Evolutionary conservation across 2,329 filamentous ascomycete genomes (phyloP), one percentile per base, ranked within the genome.

Genomic region (Exophiala spinifera): DNA sequence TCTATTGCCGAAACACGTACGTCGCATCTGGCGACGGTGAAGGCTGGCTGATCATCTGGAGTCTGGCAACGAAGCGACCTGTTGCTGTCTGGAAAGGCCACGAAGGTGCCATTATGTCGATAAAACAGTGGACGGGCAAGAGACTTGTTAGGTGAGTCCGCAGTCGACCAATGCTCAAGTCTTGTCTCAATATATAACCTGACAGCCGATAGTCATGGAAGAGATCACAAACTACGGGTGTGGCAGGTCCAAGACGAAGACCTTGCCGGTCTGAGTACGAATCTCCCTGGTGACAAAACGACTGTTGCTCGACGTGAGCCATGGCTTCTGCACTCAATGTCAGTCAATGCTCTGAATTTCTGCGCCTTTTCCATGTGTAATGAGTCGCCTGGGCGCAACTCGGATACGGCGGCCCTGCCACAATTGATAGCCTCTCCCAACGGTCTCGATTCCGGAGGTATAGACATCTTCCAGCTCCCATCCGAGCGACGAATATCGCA

Each of bases 261-360:
- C 19, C 69, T 75, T 14, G 75, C 43, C 7, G 45, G 34, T 20
- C 65, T 96, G 60, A 88, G 85, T 64, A 85, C 79, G 31, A 75
- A 74, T 7, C 74, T 95, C 11, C 92, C 92, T 0, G 79, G 92
- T 28, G 89, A 95, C 23, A 57, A 72, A 74, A 44, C 74, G 68
- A 1, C 70, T 69, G 23, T 72, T 70, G 43, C 70, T 69, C 46
- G 79, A 74, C 60, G 31, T 14, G 79, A 85, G 64, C 94, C 94
- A 25, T 95, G 89, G 90, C 75, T 96, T n/a, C 71, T 96, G 19
- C 83, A 96, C 70, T 81, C 88, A 3, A 74, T 99, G 4, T 79
- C 88, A 4, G 90, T 97, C 40, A 96, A 96, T 66, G 90, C 92
- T 1, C 82, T 97, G 74, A 99, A 97, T 67, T 99, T 97, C 69